Conservation (phyloP, 2,329 filamentous ascomycete species). For the Byssoonygena ceratinophila region DNA sequence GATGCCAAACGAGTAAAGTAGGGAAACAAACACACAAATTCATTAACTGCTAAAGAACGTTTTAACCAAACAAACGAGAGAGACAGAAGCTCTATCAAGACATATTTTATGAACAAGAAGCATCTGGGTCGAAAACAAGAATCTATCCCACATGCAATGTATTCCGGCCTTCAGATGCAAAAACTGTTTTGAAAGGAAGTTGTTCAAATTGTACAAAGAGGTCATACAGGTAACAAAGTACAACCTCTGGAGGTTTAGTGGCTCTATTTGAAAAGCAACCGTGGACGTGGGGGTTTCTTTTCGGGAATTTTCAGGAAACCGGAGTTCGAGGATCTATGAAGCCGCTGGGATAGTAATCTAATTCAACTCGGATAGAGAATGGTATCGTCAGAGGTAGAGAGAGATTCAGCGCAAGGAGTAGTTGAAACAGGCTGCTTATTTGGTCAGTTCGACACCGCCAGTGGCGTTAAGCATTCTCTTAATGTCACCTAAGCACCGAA, state of each 20-base stretch:
- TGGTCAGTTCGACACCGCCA: conserved; percentile 62
- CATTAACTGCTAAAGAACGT: conserved; percentile 10
- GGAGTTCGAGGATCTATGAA: background rate
- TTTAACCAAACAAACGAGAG: background rate
- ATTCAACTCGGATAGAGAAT: background rate
- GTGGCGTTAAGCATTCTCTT: conserved; percentile 61
- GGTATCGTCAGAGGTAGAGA: conserved; percentile 2
- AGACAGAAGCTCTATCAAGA: background rate
- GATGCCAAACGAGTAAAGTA: no score
- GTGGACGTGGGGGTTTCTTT: background rate
- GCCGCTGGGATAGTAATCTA: background rate
- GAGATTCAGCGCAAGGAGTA: background rate
- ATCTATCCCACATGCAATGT: conserved; percentile 13
- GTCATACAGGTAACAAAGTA: conserved; percentile 4
- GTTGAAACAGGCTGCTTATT: conserved; percentile 26
- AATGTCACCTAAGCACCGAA: conserved; percentile 36
- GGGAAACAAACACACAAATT: background rate
- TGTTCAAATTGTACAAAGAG: conserved; percentile 1
- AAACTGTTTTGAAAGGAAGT: conserved; percentile 8
- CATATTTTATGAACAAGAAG: conserved; percentile 11
- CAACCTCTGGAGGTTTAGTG: background rate
- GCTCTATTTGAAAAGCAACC: conserved; percentile 1
- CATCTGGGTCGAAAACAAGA: conserved; percentile 7
- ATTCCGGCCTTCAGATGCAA: conserved; percentile 9
- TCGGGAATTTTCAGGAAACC: background rate